Evolutionary conservation across 179 eudicot species (phyloP).

Genomic region (Beta corolliflora): DNA sequence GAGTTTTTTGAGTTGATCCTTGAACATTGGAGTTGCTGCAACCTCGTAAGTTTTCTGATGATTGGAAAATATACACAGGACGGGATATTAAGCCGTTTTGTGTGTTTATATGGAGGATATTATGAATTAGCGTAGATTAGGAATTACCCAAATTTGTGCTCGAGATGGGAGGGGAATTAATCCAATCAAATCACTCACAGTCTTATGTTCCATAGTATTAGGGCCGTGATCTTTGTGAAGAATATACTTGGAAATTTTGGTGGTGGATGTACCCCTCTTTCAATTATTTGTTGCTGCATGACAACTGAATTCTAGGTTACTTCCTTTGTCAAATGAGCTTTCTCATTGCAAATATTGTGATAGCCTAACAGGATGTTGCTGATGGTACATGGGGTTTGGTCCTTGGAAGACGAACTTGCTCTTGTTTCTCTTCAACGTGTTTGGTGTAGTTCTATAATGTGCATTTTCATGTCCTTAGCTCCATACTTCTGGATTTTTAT

Average conservation of each 20-base stretch:
- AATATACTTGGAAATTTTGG: background rate
- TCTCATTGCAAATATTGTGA: background rate
- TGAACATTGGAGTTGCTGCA: background rate
- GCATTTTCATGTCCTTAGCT: too few species aligned
- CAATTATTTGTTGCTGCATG: background rate
- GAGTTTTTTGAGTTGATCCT: background rate
- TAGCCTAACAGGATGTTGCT: too few species aligned
- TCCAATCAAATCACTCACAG: background rate
- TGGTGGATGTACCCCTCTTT: background rate
- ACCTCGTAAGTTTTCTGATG: background rate
- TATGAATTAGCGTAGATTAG: background rate
- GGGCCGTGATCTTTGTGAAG: background rate
- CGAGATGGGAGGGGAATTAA: background rate
- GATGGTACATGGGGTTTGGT: too few species aligned
- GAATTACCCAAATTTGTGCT: background rate
- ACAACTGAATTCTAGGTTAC: background rate
- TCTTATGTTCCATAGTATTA: background rate
- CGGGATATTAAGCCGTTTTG: background rate
- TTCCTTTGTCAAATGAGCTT: background rate
- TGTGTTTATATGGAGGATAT: background rate
- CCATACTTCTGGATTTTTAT: too few species aligned
- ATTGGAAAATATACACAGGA: too few species aligned
- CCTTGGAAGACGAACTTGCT: too few species aligned
- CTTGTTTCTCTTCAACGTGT: too few species aligned
- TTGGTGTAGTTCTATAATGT: too few species aligned